Percentiles rank a stretch among this genome's conserved stretches.
Evolutionary conservation across 2,329 filamentous ascomycete species (phyloP).

Genomic region (Sclerotinia sclerotiorum): DNA sequence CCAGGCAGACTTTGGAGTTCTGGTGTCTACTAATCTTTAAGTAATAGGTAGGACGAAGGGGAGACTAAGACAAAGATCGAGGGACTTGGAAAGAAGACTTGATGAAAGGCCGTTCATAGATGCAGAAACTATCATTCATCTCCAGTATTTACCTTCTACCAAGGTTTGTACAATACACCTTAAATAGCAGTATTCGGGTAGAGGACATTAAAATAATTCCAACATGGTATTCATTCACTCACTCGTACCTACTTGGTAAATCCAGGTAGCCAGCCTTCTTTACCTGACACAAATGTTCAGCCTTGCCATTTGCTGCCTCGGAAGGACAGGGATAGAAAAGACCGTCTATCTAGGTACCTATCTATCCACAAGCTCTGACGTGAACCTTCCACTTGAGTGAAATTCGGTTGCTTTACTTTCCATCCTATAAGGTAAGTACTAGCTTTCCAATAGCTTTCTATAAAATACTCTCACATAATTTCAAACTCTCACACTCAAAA

Average conservation of each 20-base stretch:
- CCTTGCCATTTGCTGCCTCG: slow-evolving; percentile 10
- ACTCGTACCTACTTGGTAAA: not conserved
- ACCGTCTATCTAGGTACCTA: not conserved
- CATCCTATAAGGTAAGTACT: no score
- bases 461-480: slow-evolving; percentile 4
- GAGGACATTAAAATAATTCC: not conserved
- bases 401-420: not conserved
- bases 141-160: not conserved
- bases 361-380: not conserved
- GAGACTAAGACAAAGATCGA: not conserved
- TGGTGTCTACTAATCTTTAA: not conserved
- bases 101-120: not conserved
- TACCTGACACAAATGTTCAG: slow-evolving; percentile 4
- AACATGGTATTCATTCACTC: not conserved
- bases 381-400: not conserved
- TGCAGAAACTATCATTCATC: not conserved
- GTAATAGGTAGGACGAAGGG: not conserved
- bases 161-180: not conserved
- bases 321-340: not conserved
- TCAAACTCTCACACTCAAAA: slow-evolving; percentile 8
- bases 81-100: not conserved
- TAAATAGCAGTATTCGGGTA: not conserved
- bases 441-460: slow-evolving; percentile 1
- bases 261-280: not conserved
- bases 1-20: no score